Conservation (phyloP, 768 basidiomycete genomes). For the Suillus ampliporus region DNA sequence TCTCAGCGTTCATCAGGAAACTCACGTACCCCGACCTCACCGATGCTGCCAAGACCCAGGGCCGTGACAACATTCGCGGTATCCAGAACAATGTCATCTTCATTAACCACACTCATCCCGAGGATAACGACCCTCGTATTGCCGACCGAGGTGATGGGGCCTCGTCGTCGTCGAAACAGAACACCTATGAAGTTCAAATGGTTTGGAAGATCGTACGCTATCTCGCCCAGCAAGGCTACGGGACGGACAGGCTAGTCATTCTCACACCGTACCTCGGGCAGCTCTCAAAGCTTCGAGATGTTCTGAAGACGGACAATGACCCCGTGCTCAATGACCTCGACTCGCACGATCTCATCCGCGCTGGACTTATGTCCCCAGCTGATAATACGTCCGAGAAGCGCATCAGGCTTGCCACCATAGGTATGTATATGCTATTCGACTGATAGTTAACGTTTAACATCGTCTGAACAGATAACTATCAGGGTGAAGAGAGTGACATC, state of each 20-base stretch:
- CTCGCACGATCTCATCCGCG: constrained; percentile 58
- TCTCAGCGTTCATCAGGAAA: constrained; percentile 61
- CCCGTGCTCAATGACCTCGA: constrained; percentile 70
- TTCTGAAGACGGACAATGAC: constrained; percentile 52
- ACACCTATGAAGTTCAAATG: constrained; percentile 64
- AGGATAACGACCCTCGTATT: constrained; percentile 51
- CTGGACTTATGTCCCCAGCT: constrained; percentile 52
- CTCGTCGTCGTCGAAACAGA: constrained; percentile 62
- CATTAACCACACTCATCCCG: constrained; percentile 59
- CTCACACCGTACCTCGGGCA: constrained; percentile 76
- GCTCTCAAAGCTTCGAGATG: constrained; percentile 51
- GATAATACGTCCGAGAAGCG: constrained; percentile 48
- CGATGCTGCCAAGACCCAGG: constrained; percentile 56
- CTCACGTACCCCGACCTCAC: constrained; percentile 69
- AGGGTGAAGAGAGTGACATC: constrained; percentile 76
- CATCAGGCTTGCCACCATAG: constrained; percentile 68
- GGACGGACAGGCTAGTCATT: constrained; percentile 61
- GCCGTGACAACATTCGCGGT: constrained; percentile 60
- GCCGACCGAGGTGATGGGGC: constrained; percentile 55
- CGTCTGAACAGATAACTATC: constrained; percentile 63
- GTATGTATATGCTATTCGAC: constrained; percentile 36
- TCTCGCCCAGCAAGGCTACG: constrained; percentile 70
- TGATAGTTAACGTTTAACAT: background rate
- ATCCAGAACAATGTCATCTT: constrained; percentile 63
- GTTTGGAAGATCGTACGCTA: constrained; percentile 68